These are phyloP conservation scores for Coriolopsis trogii DNA, from an alignment of 1,284 basidiomycete species.

Conservation along the genomic window DNA sequence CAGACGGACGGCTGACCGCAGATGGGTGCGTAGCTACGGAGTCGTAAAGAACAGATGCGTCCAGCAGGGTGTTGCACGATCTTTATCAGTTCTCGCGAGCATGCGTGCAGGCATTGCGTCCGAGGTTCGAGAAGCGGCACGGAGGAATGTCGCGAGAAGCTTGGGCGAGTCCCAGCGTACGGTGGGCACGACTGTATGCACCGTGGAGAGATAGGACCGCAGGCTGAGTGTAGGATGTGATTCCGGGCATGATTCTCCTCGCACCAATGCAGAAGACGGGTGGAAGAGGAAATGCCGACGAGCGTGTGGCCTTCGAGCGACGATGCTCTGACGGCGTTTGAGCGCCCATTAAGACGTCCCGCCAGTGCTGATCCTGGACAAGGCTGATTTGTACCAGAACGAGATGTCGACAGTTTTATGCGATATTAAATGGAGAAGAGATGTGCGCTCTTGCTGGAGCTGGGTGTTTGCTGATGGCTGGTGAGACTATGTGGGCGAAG, in stretches of 20 bases:
- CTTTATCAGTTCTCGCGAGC: slow-evolving; percentile 22
- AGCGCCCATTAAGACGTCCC: slow-evolving; percentile 2
- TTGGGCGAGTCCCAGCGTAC: slow-evolving; percentile 14
- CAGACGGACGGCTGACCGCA: no score
- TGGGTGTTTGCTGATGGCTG: not conserved
- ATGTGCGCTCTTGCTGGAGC: slow-evolving; percentile 4
- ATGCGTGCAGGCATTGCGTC: slow-evolving; percentile 11
- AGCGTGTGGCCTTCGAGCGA: not conserved
- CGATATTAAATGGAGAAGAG: slow-evolving; percentile 21
- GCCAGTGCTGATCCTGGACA: slow-evolving; percentile 3
- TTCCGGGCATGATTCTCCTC: not conserved
- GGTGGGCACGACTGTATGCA: slow-evolving; percentile 10
- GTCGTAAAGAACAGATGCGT: not conserved
- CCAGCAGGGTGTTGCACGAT: not conserved
- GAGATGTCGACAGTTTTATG: slow-evolving; percentile 11
- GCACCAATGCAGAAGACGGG: not conserved
- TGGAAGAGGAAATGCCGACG: slow-evolving; percentile 7
- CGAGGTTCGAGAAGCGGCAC: slow-evolving; percentile 21
- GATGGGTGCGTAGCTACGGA: no score
- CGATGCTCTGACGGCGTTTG: not conserved
- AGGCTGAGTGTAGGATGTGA: slow-evolving; percentile 1
- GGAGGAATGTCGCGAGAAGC: slow-evolving; percentile 30
- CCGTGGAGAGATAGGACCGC: not conserved
- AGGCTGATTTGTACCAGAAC: not conserved
- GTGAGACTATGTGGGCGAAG: not conserved